A percentile compares a stretch with the other conserved stretches of the same genome.
Conservation (phyloP, 345 rosid genomes). For the Populus ilicifolia region DNA sequence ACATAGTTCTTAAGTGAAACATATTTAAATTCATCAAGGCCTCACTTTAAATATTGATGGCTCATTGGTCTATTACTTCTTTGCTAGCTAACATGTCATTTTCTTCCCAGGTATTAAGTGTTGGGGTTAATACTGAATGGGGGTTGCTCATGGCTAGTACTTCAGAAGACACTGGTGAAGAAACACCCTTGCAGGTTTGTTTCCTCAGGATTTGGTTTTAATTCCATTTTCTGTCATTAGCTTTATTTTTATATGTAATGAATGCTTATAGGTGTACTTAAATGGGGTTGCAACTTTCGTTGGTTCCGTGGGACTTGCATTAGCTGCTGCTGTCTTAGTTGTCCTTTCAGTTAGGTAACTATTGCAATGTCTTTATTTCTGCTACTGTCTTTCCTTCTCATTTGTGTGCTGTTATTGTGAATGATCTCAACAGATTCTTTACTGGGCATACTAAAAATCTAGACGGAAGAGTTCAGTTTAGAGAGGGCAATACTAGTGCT, state of each 20-base stretch:
- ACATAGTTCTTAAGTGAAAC: not conserved
- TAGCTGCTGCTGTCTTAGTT: slow-evolving; percentile 67
- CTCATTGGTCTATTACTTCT: not conserved
- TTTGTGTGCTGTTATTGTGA: not conserved
- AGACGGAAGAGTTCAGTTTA: slow-evolving; percentile 49
- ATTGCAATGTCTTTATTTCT: not conserved
- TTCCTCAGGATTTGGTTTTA: slow-evolving; percentile 8
- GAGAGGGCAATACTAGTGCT: slow-evolving; percentile 50
- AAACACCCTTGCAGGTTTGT: slow-evolving; percentile 35
- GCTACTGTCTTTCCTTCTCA: not conserved
- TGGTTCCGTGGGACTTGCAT: slow-evolving; percentile 83
- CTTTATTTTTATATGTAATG: slow-evolving; percentile 1
- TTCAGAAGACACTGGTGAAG: slow-evolving; percentile 37
- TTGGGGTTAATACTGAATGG: slow-evolving; percentile 36
- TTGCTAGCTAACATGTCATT: not conserved
- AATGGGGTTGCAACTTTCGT: slow-evolving; percentile 98
- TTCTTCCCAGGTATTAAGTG: slow-evolving; percentile 22
- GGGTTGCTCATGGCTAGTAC: slow-evolving; percentile 36
- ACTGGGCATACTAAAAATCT: slow-evolving; percentile 60
- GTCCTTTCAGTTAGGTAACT: slow-evolving; percentile 74
- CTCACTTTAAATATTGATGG: not conserved
- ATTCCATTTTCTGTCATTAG: not conserved
- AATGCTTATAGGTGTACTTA: slow-evolving; percentile 62
- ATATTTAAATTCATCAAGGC: no score
- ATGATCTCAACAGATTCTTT: slow-evolving; percentile 54